These are phyloP conservation scores for Citrus inodora DNA, from an alignment of 345 rosid genomes.

Conservation along the genomic window DNA sequence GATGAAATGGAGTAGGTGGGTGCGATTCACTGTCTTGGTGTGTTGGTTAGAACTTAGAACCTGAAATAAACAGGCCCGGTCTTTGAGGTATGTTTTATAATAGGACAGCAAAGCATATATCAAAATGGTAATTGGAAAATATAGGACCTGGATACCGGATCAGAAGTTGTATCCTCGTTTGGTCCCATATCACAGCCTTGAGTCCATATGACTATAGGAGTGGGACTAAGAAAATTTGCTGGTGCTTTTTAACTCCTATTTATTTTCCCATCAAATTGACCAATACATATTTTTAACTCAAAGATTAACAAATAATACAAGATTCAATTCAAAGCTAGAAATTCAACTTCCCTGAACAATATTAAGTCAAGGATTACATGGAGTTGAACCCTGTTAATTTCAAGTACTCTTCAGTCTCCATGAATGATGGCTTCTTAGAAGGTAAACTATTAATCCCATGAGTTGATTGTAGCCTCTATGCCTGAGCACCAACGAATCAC, in stretches of 20 bases:
- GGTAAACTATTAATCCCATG: not conserved
- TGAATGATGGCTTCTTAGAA: not conserved
- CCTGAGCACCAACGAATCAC: not conserved
- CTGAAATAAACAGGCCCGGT: not conserved
- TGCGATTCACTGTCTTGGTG: conserved; percentile 23
- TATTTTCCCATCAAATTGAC: not conserved
- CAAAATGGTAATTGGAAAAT: not conserved
- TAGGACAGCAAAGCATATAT: not conserved
- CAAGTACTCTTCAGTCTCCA: not conserved
- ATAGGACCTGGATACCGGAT: not conserved
- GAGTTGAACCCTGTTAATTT: not conserved
- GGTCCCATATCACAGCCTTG: not conserved
- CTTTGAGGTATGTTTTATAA: not conserved
- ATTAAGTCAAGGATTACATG: not conserved
- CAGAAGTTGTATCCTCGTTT: not conserved
- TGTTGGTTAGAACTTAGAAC: conserved; percentile 30
- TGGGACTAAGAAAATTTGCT: not conserved
- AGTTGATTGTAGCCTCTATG: not conserved
- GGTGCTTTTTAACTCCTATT: not conserved
- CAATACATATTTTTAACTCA: no score
- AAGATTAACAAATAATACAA: not conserved
- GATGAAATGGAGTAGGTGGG: conserved; percentile 37
- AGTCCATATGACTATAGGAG: no score
- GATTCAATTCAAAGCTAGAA: not conserved
- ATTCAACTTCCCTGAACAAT: not conserved